These are phyloP conservation scores for Linderniella brevidens DNA, from an alignment of 257 asterid species.

Conservation along the genomic window DNA sequence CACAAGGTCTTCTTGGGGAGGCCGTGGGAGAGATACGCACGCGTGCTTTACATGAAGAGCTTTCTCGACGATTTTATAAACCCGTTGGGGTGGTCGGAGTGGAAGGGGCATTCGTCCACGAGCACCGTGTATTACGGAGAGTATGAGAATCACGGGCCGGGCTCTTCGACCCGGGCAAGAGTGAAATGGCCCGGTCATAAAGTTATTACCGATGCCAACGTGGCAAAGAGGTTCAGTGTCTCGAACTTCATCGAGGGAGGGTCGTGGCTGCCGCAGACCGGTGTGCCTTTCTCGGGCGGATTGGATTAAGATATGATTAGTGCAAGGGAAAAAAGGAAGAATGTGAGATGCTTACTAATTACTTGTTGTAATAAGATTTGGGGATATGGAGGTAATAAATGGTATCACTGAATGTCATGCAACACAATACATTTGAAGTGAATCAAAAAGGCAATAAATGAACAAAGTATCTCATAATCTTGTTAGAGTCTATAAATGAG, in stretches of 20 bases:
- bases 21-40: constrained; percentile 38
- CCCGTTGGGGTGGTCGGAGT: constrained; percentile 33
- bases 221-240: constrained; percentile 34
- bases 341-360: too few relatives aligned
- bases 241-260: constrained; percentile 26
- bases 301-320: constrained; percentile 4
- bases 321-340: too few relatives aligned
- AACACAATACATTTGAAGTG: too few relatives aligned
- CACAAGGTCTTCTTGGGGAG: constrained; percentile 29
- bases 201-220: constrained; percentile 15
- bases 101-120: constrained; percentile 19
- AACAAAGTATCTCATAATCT: too few relatives aligned
- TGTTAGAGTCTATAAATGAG: too few relatives aligned
- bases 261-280: constrained; percentile 36
- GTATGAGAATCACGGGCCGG: constrained; percentile 36
- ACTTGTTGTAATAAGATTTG: too few relatives aligned
- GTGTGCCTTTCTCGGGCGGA: constrained; percentile 39
- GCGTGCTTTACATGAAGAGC: constrained; percentile 29
- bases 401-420: too few relatives aligned
- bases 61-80: constrained; percentile 21
- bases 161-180: constrained; percentile 18
- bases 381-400: too few relatives aligned
- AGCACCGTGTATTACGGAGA: constrained; percentile 35
- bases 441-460: too few relatives aligned
- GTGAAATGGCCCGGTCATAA: constrained; percentile 38